Conservation (phyloP, 257 asterid species). For the Capsicum rhomboideum region DNA sequence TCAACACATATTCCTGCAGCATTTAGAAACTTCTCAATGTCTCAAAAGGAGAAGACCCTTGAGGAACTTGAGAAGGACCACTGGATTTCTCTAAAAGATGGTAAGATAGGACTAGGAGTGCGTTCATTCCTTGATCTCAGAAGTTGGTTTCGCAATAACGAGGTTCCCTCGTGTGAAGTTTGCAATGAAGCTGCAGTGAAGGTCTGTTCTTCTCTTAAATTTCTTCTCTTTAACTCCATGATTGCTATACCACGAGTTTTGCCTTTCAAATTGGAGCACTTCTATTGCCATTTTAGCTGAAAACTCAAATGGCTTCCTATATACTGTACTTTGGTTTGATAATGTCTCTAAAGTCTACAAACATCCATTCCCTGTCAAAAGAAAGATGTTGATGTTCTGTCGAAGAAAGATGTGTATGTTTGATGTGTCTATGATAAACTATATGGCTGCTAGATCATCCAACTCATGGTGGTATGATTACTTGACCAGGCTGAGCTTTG, state of each 20-base stretch:
- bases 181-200: conserved; percentile 95
- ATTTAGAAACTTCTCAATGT: conserved; percentile 61
- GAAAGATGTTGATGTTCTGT: background rate
- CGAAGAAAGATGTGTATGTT: background rate
- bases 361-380: background rate
- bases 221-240: background rate
- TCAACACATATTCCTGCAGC: conserved; percentile 61
- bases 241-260: background rate
- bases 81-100: conserved; percentile 70
- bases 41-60: conserved; percentile 74
- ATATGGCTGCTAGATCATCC: conserved; percentile 3
- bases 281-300: background rate
- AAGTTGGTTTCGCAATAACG: conserved; percentile 77
- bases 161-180: conserved; percentile 73
- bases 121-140: conserved; percentile 92
- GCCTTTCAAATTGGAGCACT: background rate
- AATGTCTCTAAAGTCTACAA: background rate
- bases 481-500: conserved; percentile 60
- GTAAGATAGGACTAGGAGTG: conserved; percentile 69
- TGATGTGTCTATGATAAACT: background rate
- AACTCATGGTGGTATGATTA: background rate
- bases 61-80: conserved; percentile 62
- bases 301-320: background rate
- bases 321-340: background rate
- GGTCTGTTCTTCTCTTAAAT: conserved; percentile 29